Base-by-base conservation (phyloP, 257 asterid genomes). In the Nicotiana sylvestris region DNA sequence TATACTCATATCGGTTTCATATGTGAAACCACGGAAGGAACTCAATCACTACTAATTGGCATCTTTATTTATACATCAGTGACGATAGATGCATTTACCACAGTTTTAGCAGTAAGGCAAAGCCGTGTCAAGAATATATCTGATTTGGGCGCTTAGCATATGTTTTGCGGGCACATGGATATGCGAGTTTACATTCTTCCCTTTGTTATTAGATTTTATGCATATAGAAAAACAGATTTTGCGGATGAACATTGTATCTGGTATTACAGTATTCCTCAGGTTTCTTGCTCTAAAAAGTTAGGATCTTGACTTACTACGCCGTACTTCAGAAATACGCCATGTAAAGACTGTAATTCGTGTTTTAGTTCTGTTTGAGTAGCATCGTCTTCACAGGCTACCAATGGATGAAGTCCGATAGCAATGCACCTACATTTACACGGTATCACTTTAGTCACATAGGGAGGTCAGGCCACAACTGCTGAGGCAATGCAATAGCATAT, bases 281-380 rank as follows among this genome's bases (percentile, higher is more conserved):
- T 80, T 16, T 30, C 30, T 16, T 72, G 66, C 68, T 33, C 65
- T 37, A 32, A 13, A 35, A 69, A n/a, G 66, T 64, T 2, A 64
- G 68, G 67, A 18, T 16, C n/a, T 17, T 25, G 51, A 66, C 90
- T 84, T 85, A 92, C 97, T 90, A 87, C 93, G 80, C 90, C 91
- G 57, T 88, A 84, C 1, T 86, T 89, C 82, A 83, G 85, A 68
- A 90, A 86, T 60, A 82, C 79, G 17, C 21, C 80, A 18, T 56
- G 86, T 27, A 90, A 87, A 78, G 62, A 66, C 55, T 78, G 85
- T 10, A 61, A 65, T 51, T 29, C 61, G 27, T 66, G 61, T 68
- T 68, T 69, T 74, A 66, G 77, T 57, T 81, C 80, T 27, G 11
- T 66, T 74, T 85, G 79, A 80, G 5, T 30, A 53, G 43, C 72